phyloP scores from a whole-genome alignment of 129 eudicot species.

The Rutidosis leptorrhynchoides region DNA sequence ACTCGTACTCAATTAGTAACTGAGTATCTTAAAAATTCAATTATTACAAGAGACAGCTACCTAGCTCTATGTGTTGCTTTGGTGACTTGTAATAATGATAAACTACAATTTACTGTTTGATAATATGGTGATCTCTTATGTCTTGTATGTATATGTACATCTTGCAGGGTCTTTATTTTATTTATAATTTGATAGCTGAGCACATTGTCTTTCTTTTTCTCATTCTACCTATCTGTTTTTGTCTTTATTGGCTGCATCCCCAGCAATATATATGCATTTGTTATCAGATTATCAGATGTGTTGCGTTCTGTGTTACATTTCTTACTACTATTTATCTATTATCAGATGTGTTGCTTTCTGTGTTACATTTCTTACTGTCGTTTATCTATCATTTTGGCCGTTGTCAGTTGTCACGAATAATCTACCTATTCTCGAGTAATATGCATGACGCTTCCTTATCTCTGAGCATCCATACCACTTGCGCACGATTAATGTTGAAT shows the following conservation, averaged over 20 bases:
- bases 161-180: no score
- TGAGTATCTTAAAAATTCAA: background rate
- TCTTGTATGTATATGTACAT: no score
- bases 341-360: background rate
- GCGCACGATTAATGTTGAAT: constrained; percentile 96
- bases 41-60: background rate
- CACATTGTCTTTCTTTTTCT: no score
- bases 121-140: no score
- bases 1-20: background rate
- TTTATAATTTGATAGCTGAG: no score
- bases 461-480: constrained; percentile 95
- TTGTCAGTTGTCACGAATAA: constrained; percentile 93
- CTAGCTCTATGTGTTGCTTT: background rate
- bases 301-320: constrained; percentile 6
- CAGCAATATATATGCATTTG: background rate
- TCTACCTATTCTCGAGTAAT: constrained; percentile 95
- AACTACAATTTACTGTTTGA: constrained; percentile 1
- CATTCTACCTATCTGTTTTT: no score
- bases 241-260: no score
- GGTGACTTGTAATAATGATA: background rate
- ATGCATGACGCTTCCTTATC: constrained; percentile 99
- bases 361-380: constrained; percentile 11
- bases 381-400: constrained; percentile 28
- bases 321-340: constrained; percentile 6
- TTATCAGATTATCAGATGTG: background rate